These are phyloP conservation scores for Neurospora tetrasperma DNA, from an alignment of 495 filamentous ascomycete genomes.

Conservation along the genomic window DNA sequence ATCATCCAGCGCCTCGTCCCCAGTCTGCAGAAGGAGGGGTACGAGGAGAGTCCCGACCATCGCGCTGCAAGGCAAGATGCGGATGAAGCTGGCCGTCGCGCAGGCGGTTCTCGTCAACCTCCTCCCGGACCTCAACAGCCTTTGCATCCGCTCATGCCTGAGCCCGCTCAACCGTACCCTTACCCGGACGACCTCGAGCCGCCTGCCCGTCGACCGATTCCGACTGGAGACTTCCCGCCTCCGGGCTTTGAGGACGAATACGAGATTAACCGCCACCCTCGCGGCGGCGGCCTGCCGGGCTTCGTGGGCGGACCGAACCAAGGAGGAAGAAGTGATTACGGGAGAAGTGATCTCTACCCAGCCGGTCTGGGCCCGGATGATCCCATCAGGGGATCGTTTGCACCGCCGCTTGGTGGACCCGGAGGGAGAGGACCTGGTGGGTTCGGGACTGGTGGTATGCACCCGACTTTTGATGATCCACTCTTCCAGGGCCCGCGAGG, in stretches of 20 bases:
- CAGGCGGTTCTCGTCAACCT: slow-evolving; percentile 7
- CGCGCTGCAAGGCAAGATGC: slow-evolving; percentile 21
- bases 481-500: slow-evolving; percentile 60
- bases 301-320: slow-evolving; percentile 24
- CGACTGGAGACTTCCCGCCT: slow-evolving; percentile 68
- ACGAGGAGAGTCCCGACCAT: slow-evolving; percentile 43
- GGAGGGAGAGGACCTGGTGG: neutral
- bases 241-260: slow-evolving; percentile 93
- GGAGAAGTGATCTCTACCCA: slow-evolving; percentile 80
- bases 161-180: slow-evolving; percentile 54
- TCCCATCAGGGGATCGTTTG: slow-evolving; percentile 57
- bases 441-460: slow-evolving; percentile 64
- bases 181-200: slow-evolving; percentile 58
- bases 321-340: slow-evolving; percentile 39
- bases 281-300: slow-evolving; percentile 26
- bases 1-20: slow-evolving; percentile 76
- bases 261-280: slow-evolving; percentile 62
- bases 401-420: slow-evolving; percentile 24
- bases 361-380: slow-evolving; percentile 77
- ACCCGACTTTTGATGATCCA: slow-evolving; percentile 90
- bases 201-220: slow-evolving; percentile 53
- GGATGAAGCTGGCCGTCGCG: slow-evolving; percentile 19
- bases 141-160: slow-evolving; percentile 21
- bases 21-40: slow-evolving; percentile 62
- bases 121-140: too few species aligned